These are phyloP conservation scores for Galerina sulciceps DNA, from an alignment of 768 basidiomycete species.

Conservation along the genomic window DNA sequence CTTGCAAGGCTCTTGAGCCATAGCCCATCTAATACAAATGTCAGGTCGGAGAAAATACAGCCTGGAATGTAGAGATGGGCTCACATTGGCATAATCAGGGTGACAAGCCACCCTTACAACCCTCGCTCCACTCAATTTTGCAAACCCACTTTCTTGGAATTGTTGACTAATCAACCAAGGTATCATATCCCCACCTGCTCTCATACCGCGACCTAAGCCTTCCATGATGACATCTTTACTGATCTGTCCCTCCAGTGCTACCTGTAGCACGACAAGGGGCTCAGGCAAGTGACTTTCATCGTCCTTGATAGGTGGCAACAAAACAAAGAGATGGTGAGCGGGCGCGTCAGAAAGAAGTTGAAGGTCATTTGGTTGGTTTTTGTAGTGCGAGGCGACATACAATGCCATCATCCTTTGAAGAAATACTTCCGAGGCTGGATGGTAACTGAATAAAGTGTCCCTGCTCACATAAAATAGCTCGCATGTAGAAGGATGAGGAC, in stretches of 20 bases:
- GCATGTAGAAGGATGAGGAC: conserved; percentile 92
- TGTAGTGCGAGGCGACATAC: conserved; percentile 98
- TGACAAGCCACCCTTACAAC: conserved; percentile 94
- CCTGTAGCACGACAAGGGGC: conserved; percentile 93
- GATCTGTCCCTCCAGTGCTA: conserved; percentile 94
- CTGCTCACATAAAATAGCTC: conserved; percentile 95
- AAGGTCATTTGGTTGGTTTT: conserved; percentile 99
- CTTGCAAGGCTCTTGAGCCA: conserved; percentile 85
- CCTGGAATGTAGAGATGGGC: conserved; percentile 26
- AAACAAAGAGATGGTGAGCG: conserved; percentile 94
- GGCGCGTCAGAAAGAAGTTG: conserved; percentile 97
- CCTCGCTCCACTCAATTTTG: conserved; percentile 86
- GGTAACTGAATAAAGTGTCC: conserved; percentile 96
- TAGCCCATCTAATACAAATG: conserved; percentile 84
- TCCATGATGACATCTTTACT: conserved; percentile 86
- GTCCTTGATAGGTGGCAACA: conserved; percentile 90
- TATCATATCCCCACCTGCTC: conserved; percentile 95
- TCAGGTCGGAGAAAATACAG: neutral
- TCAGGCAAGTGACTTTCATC: conserved; percentile 92
- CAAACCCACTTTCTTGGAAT: conserved; percentile 96
- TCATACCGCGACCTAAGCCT: conserved; percentile 78
- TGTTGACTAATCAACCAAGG: conserved; percentile 96
- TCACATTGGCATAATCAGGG: conserved; percentile 90
- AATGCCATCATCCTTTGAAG: conserved; percentile 98
- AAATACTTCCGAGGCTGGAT: conserved; percentile 97